Evolutionary conservation across 257 asterid species (phyloP).

Genomic region (Galeopsis tetrahit): DNA sequence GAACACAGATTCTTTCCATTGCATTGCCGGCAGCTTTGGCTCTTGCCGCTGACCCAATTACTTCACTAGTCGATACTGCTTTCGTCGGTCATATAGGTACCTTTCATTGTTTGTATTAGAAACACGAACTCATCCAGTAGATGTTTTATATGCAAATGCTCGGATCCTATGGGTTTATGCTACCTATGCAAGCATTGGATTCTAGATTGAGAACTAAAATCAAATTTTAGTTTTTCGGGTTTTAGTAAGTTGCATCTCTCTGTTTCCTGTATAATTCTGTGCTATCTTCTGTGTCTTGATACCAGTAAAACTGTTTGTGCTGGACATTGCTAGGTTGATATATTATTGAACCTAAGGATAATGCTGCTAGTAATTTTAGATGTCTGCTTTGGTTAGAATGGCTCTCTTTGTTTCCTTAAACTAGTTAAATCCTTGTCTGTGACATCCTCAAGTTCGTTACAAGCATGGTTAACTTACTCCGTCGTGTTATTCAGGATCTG

Average conservation of each 20-base stretch:
- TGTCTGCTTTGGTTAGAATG: slow-evolving; percentile 19
- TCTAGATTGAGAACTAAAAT: slow-evolving; percentile 23
- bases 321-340: slow-evolving; percentile 15
- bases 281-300: background rate
- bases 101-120: slow-evolving; percentile 19
- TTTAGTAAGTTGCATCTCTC: slow-evolving; percentile 15
- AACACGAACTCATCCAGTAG: background rate
- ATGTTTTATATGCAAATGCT: background rate
- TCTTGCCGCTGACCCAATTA: slow-evolving; percentile 87
- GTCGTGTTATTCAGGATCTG: slow-evolving; percentile 65
- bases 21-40: slow-evolving; percentile 93
- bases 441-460: background rate
- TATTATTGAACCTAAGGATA: background rate
- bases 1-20: slow-evolving; percentile 75
- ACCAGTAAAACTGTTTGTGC: background rate
- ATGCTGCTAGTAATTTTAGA: background rate
- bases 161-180: background rate
- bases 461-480: slow-evolving; percentile 19
- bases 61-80: slow-evolving; percentile 86
- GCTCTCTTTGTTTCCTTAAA: background rate
- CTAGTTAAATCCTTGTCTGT: slow-evolving; percentile 2
- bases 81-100: slow-evolving; percentile 94
- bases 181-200: background rate
- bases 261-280: background rate
- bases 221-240: background rate